Evolutionary conservation across 106 monocot genomes (phyloP).

Genomic region (Acorus calamus): DNA sequence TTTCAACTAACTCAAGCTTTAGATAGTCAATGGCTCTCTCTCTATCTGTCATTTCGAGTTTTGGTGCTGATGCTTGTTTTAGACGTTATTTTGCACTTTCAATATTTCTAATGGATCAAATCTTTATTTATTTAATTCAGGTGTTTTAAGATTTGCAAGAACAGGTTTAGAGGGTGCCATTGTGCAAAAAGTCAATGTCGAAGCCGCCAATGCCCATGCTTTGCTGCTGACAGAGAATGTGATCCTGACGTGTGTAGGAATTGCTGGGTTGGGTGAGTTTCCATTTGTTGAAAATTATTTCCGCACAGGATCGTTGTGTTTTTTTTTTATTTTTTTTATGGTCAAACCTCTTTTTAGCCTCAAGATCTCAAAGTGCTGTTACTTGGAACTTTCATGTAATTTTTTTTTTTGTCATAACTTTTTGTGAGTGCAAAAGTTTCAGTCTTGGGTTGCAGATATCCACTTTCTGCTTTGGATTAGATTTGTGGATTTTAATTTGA

Average conservation of each 20-base stretch:
- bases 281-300: background rate
- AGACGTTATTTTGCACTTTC: no score
- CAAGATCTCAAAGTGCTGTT: background rate
- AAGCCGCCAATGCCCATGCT: slow-evolving; percentile 97
- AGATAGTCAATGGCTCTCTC: no score
- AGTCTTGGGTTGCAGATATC: no score
- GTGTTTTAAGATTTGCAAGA: slow-evolving; percentile 93
- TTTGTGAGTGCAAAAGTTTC: background rate
- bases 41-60: no score
- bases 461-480: no score
- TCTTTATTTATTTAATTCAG: slow-evolving; percentile 13
- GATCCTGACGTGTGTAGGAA: slow-evolving; percentile 97
- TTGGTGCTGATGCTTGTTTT: no score
- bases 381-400: background rate
- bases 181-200: slow-evolving; percentile 97
- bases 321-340: background rate
- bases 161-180: slow-evolving; percentile 91
- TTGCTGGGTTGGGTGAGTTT: slow-evolving; percentile 92
- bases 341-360: background rate
- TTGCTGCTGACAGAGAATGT: slow-evolving; percentile 98
- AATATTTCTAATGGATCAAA: no score
- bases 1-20: slow-evolving; percentile 4
- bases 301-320: background rate
- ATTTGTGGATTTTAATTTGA: no score
- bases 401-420: background rate